A percentile compares a stretch with the other conserved stretches of the same genome.
Evolutionary conservation across 192 early-diverging fungal genomes (phyloP).

Genomic region (Gryganskiella cystojenkinii): DNA sequence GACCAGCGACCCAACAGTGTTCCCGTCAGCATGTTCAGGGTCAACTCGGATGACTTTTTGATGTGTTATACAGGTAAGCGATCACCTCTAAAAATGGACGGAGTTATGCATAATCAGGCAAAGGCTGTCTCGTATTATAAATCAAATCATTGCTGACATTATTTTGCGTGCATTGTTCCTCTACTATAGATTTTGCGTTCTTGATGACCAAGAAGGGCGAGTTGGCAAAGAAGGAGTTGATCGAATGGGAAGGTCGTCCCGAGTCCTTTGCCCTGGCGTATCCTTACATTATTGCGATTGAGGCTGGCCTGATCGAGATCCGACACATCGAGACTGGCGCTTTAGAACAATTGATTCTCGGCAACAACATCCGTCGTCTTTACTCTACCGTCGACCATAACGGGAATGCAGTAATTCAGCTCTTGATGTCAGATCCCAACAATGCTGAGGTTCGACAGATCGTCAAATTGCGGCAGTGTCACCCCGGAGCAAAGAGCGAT

Average conservation of each 20-base stretch:
- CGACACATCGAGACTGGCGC: slow-evolving; percentile 79
- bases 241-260: slow-evolving; percentile 91
- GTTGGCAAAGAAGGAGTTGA: slow-evolving; percentile 75
- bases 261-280: slow-evolving; percentile 80
- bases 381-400: slow-evolving; percentile 37
- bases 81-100: too few species aligned
- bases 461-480: slow-evolving; percentile 20
- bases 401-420: slow-evolving; percentile 27
- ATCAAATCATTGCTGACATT: too few species aligned
- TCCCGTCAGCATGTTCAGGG: slow-evolving; percentile 87
- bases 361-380: slow-evolving; percentile 40
- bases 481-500: slow-evolving; percentile 14
- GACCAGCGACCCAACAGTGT: slow-evolving; percentile 73
- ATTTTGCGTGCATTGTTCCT: slow-evolving; percentile 21
- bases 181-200: slow-evolving; percentile 84
- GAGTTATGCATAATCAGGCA: too few species aligned
- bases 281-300: slow-evolving; percentile 93
- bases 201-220: slow-evolving; percentile 87
- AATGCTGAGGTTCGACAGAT: slow-evolving; percentile 33
- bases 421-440: slow-evolving; percentile 38
- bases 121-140: too few species aligned
- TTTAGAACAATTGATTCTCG: slow-evolving; percentile 46
- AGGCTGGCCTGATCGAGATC: slow-evolving; percentile 89
- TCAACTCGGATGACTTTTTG: slow-evolving; percentile 76
- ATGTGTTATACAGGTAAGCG: slow-evolving; percentile 91